phyloP scores from a whole-genome alignment of 2,329 filamentous ascomycete genomes.

The Cercospora janseana region DNA sequence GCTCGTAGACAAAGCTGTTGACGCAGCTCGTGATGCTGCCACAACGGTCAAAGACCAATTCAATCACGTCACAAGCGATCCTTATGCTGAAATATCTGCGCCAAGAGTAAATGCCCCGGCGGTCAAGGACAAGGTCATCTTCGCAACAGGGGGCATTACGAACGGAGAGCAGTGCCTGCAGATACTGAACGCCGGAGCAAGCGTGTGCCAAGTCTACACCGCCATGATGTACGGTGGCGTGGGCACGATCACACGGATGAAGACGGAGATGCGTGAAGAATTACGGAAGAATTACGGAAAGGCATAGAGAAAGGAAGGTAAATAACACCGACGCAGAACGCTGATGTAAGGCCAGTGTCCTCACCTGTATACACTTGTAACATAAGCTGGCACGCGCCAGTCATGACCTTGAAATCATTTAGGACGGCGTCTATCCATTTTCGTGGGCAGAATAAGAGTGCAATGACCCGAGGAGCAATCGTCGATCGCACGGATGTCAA shows the following conservation, averaged over 20 bases:
- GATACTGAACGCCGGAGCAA: constrained; percentile 83
- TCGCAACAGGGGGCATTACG: constrained; percentile 90
- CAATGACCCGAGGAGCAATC: no score
- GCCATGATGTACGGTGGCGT: constrained; percentile 63
- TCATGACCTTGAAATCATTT: no score
- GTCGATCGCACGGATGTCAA: no score
- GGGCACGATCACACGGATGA: constrained; percentile 58
- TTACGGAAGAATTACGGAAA: constrained; percentile 25
- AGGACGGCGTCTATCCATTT: no score
- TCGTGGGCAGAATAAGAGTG: no score
- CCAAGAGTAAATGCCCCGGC: constrained; percentile 38
- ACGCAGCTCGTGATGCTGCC: not conserved
- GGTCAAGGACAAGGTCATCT: constrained; percentile 68
- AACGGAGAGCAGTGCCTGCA: constrained; percentile 79
- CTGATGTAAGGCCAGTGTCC: no score
- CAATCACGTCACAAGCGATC: constrained; percentile 8
- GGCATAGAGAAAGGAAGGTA: not conserved
- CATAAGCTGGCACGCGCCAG: no score
- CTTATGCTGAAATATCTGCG: constrained; percentile 4
- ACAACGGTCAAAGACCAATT: constrained; percentile 1
- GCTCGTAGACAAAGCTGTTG: constrained; percentile 1
- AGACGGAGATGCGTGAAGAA: constrained; percentile 51
- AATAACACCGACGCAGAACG: no score
- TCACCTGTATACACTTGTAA: no score
- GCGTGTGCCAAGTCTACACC: constrained; percentile 69